Base-by-base conservation (phyloP, 176 grass and related monocot species). In the Pontederia paniculata region DNA sequence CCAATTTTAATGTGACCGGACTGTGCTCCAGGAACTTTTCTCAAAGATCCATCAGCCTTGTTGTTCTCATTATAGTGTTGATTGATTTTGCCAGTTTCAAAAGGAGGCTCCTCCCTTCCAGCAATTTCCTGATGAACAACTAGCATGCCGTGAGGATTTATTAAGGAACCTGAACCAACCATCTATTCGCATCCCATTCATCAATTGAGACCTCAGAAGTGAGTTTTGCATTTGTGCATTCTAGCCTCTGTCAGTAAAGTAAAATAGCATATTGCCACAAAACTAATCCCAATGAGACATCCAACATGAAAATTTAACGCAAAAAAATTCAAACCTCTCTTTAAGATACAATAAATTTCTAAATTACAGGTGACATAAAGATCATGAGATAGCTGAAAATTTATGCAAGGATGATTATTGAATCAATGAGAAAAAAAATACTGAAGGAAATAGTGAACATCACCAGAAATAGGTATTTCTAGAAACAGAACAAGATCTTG, bases 21-120 rank as follows among this genome's bases (percentile, higher is more conserved):
- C 10, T 53, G 71, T 43, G 78, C 70, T 17, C 53, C 45, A 57
- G 37, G 49, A 31, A 61, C 51, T 60, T 54, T 84, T 72, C 63
- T 79, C 52, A 64, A 71, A 45, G 64, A 66, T 55, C 77, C 82
- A 69, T 89, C 83, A 44, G 48, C 47, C 52, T 71, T 73, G 41
- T 61, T 16, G 55, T 50, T 47, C 21, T 76, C 56, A 66, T 41
- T 42, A 59, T 73, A 77, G 23, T 71, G 72, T 0, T 68, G 73
- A 9, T 77, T 83, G 21, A 11, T 52, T 21, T 21, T 67, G 63
- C 25, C 22, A 22, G 75, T 42, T 14, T 80, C 55, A 21, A 55
- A 21, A 51, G 50, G 23, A 52, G 74, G 57, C 18, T 72, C 72
- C 43, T 78, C 70, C 10, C 70, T 69, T 19, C 52, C 70, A 48